Evolutionary conservation across 768 basidiomycete species (phyloP).

Genomic region (Boletus pseudopeckii): DNA sequence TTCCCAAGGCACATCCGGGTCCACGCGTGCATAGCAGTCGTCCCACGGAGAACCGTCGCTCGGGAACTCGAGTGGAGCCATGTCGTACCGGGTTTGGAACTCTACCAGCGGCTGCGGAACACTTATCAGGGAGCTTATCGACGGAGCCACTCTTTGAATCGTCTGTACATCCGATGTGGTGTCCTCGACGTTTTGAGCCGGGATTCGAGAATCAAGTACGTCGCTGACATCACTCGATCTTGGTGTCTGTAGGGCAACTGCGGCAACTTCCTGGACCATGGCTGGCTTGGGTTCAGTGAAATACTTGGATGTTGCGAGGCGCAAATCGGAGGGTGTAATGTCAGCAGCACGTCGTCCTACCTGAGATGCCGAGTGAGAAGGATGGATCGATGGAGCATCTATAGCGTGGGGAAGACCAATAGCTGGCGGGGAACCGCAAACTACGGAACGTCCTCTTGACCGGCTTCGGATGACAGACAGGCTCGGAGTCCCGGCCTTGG

Average conservation of each 20-base stretch:
- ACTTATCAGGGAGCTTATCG: conserved; percentile 4
- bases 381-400: conserved; percentile 33
- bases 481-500: neutral
- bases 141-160: neutral
- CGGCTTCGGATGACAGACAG: neutral
- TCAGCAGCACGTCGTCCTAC: conserved; percentile 20
- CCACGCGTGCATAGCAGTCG: neutral
- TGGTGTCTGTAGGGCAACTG: neutral
- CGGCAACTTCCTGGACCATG: neutral
- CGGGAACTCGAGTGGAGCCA: conserved; percentile 7
- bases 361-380: conserved; percentile 61
- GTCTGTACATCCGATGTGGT: neutral
- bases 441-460: neutral
- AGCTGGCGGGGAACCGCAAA: conserved; percentile 13
- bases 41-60: conserved; percentile 11
- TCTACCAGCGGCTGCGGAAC: conserved; percentile 1
- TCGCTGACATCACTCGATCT: neutral
- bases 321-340: neutral
- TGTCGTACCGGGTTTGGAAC: conserved; percentile 11
- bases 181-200: neutral
- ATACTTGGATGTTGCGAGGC: conserved; percentile 7
- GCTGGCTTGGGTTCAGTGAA: conserved; percentile 1
- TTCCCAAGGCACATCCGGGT: neutral
- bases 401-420: neutral
- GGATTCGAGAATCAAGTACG: neutral